These are phyloP conservation scores for Krasilnikovozyma curviuscula DNA, from an alignment of 768 basidiomycete genomes.

Conservation along the genomic window DNA sequence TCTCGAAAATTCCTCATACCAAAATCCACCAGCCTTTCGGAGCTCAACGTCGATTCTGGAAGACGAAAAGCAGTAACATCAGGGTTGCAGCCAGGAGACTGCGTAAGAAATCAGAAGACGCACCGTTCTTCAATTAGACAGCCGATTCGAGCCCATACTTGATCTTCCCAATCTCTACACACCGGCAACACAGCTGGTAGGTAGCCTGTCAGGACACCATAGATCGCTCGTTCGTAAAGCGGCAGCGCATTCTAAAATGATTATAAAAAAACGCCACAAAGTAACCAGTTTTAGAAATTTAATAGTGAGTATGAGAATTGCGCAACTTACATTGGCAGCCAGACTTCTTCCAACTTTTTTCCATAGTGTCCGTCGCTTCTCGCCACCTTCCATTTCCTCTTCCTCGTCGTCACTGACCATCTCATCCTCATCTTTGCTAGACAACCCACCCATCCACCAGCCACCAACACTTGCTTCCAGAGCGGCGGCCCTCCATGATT, in stretches of 20 bases:
- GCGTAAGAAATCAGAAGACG: neutral
- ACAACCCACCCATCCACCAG: conserved; percentile 8
- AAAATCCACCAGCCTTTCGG: conserved; percentile 47
- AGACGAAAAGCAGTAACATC: neutral
- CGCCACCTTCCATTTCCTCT: conserved; percentile 46
- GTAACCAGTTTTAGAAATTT: neutral
- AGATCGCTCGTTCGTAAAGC: conserved; percentile 60
- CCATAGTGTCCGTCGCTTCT: conserved; percentile 61
- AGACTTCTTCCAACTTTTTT: conserved; percentile 64
- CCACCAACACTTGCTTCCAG: conserved; percentile 7
- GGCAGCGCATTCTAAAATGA: conserved; percentile 36
- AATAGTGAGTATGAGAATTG: neutral
- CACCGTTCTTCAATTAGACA: conserved; percentile 44
- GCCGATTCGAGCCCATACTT: conserved; percentile 77
- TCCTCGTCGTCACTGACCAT: conserved; percentile 25
- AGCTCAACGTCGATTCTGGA: conserved; percentile 46
- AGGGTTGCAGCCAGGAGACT: neutral
- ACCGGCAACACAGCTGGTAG: conserved; percentile 45
- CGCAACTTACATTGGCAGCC: conserved; percentile 48
- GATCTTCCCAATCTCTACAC: conserved; percentile 83
- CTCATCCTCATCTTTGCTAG: conserved; percentile 11
- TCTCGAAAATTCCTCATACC: conserved; percentile 63
- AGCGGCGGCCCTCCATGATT: conserved; percentile 27
- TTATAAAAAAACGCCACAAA: neutral
- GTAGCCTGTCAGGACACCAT: conserved; percentile 61